Evolutionary conservation across 129 eudicot species (phyloP), one percentile per base, ranked within the genome.

Genomic region (Escallonia herrerae): DNA sequence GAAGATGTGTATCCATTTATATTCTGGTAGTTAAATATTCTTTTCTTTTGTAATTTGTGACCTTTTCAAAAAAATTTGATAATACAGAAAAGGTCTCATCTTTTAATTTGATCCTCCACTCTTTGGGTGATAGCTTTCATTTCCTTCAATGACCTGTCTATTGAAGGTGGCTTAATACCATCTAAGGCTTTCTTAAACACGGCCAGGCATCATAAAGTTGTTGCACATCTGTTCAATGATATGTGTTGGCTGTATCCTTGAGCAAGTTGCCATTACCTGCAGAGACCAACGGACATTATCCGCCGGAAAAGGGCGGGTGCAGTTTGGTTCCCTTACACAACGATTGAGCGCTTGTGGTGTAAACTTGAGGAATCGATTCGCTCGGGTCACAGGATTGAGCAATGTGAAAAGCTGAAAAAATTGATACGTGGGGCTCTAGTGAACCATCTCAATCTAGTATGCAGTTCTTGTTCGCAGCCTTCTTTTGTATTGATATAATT

Each of bases 251-350:
- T 52, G 15, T 3, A 40, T 56, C 50, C 48, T 66, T 59, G 53
- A 44, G 45, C 33, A 11, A 55, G 55, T 54, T 73, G 15, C 38
- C 12, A 52, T 63, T 62, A 43, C 63, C 55, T 82, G 72, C 96
- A 94, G 99, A 85, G 88, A 82, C 99, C 99, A 60, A 78, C 68
- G 61, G 95, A 84, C 59, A 49, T 94, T 12, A 75, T 82, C 64
- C 88, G 79, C 67, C 84, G 97, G 65, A 94, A 94, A 78, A 84
- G 63, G 69, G 70, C 84, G 65, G 82, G 63, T 70, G 90, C 95
- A 15, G 81, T 85, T 58, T 94, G 99, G 97, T 94, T 94, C 56
- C 99, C 99, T 15, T 94, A 94, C 73, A 86, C 95, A 58, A 65
- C 90, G 7, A 70, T 89, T 47, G 97, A 94, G 67, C 90, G 90